Conservation (phyloP, 1,139 yeast genomes). For the Spathaspora sp. region DNA sequence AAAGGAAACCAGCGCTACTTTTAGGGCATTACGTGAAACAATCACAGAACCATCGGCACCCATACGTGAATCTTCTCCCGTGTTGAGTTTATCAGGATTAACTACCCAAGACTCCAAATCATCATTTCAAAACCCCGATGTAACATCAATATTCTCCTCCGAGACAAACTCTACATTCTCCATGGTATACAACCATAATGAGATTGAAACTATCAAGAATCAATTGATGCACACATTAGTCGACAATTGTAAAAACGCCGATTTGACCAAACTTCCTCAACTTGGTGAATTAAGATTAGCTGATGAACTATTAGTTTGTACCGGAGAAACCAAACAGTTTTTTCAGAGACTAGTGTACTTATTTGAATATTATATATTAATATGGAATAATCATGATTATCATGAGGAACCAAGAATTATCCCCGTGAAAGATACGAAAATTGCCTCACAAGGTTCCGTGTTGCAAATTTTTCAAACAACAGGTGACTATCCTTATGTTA, state of each 20-base stretch:
- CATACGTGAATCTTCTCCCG: neutral
- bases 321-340: conserved; percentile 12
- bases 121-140: conserved; percentile 2
- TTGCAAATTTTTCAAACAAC: conserved; percentile 7
- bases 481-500: neutral
- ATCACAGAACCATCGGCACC: neutral
- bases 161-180: conserved; percentile 20
- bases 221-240: conserved; percentile 30
- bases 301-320: conserved; percentile 26
- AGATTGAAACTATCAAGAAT: conserved; percentile 28
- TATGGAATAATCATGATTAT: conserved; percentile 18
- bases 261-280: conserved; percentile 25
- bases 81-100: too few relatives aligned
- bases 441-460: conserved; percentile 10
- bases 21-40: conserved; percentile 2
- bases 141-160: conserved; percentile 22
- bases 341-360: conserved; percentile 25
- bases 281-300: conserved; percentile 40
- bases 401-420: conserved; percentile 7
- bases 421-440: conserved; percentile 8
- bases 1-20: conserved; percentile 1
- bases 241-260: conserved; percentile 22
- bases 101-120: neutral
- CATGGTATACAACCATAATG: conserved; percentile 19
- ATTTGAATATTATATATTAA: conserved; percentile 33